Evolutionary conservation across 2,329 filamentous ascomycete species (phyloP).

Genomic region (Pleoardoris graminearum): DNA sequence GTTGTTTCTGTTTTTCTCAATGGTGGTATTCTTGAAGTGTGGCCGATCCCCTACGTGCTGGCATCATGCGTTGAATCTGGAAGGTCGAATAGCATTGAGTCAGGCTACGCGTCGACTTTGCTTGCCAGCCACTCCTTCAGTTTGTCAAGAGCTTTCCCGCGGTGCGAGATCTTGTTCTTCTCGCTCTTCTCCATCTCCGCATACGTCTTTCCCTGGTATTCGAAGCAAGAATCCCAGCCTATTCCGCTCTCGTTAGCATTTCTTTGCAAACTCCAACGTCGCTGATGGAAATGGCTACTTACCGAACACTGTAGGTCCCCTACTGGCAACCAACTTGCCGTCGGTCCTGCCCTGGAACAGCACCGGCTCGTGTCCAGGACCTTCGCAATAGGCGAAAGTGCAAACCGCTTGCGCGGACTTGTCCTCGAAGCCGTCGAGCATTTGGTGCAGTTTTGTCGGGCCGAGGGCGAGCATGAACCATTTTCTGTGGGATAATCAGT

Average conservation of each 20-base stretch:
- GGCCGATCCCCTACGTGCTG: no score
- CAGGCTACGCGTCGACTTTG: conserved; percentile 27
- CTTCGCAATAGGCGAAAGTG: conserved; percentile 89
- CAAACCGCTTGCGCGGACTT: conserved; percentile 92
- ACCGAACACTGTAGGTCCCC: conserved; percentile 85
- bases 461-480: conserved; percentile 88
- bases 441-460: conserved; percentile 82
- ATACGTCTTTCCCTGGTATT: conserved; percentile 84
- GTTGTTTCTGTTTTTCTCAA: conserved; percentile 2
- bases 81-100: neutral
- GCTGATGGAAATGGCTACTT: conserved; percentile 43
- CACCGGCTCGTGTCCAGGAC: conserved; percentile 79
- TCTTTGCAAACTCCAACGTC: neutral
- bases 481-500: conserved; percentile 63
- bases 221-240: conserved; percentile 98
- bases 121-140: conserved; percentile 77
- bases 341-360: conserved; percentile 90
- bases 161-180: conserved; percentile 94
- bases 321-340: conserved; percentile 80
- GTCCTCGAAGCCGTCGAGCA: conserved; percentile 85
- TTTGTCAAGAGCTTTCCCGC: conserved; percentile 83
- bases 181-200: conserved; percentile 89
- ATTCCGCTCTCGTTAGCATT: conserved; percentile 10
- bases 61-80: neutral
- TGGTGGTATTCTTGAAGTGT: conserved; percentile 14